Evolutionary conservation across 768 basidiomycete species (phyloP).

Genomic region (Boletus sp.): DNA sequence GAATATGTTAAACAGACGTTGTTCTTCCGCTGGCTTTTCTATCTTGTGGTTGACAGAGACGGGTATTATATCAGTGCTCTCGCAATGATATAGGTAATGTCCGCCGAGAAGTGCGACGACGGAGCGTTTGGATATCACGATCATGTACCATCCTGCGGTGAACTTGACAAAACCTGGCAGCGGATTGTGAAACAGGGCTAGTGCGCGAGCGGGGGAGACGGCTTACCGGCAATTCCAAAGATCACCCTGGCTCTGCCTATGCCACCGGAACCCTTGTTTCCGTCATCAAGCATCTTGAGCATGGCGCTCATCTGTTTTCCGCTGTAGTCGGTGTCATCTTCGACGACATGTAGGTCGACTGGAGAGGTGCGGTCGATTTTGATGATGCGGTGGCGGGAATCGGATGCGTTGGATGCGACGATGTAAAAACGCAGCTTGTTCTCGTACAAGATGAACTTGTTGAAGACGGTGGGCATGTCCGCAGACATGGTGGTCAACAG

Average conservation of each 20-base stretch:
- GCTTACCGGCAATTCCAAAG: conserved; percentile 78
- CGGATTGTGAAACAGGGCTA: not conserved
- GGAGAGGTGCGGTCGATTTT: conserved; percentile 88
- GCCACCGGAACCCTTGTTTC: conserved; percentile 85
- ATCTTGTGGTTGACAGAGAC: conserved; percentile 76
- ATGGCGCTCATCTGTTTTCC: conserved; percentile 87
- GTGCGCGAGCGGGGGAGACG: not conserved
- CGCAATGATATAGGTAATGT: conserved; percentile 95
- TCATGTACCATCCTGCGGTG: conserved; percentile 95
- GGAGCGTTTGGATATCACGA: conserved; percentile 84
- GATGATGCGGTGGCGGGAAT: conserved; percentile 85
- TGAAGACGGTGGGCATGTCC: conserved; percentile 32
- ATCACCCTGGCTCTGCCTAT: conserved; percentile 74
- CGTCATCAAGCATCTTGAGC: conserved; percentile 93
- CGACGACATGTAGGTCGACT: conserved; percentile 70
- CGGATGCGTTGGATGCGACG: conserved; percentile 85
- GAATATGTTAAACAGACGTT: conserved; percentile 84
- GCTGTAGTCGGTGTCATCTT: conserved; percentile 87
- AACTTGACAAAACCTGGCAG: conserved; percentile 81
- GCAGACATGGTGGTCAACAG: not conserved
- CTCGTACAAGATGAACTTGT: conserved; percentile 93
- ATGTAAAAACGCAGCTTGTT: conserved; percentile 89
- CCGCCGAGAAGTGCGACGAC: conserved; percentile 93
- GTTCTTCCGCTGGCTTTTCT: conserved; percentile 86
- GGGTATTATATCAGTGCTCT: conserved; percentile 80